A percentile compares a stretch with the other conserved stretches of the same genome.
Evolutionary conservation across 768 basidiomycete genomes (phyloP).

Genomic region (Boletus sp.): DNA sequence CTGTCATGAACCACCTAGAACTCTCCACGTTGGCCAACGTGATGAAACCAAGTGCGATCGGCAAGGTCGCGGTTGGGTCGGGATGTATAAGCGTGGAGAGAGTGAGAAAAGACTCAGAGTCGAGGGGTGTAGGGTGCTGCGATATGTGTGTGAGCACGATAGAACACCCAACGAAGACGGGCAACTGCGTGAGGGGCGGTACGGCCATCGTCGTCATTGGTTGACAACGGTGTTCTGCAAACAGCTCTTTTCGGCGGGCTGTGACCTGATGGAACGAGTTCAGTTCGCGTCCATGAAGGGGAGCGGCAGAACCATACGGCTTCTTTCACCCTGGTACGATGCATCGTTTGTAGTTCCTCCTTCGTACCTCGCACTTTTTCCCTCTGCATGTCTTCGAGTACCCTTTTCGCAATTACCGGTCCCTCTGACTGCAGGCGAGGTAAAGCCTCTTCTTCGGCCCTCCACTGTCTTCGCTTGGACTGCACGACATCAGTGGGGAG

Average conservation of each 20-base stretch:
- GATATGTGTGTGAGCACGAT: constrained; percentile 56
- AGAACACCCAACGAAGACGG: constrained; percentile 68
- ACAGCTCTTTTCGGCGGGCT: constrained; percentile 56
- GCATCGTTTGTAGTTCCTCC: constrained; percentile 46
- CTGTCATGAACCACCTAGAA: constrained; percentile 67
- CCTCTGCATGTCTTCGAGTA: constrained; percentile 50
- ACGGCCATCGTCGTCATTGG: constrained; percentile 56
- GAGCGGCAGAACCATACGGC: constrained; percentile 37
- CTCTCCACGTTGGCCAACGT: constrained; percentile 82
- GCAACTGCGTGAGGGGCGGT: constrained; percentile 66
- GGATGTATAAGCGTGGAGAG: constrained; percentile 67
- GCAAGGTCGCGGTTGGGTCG: constrained; percentile 68
- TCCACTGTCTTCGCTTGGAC: constrained; percentile 61
- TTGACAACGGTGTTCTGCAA: constrained; percentile 54
- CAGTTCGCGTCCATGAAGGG: not conserved
- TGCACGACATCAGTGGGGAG: constrained; percentile 30
- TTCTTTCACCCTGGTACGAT: constrained; percentile 46
- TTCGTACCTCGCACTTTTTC: constrained; percentile 55
- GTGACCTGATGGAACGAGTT: constrained; percentile 42
- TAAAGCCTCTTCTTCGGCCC: constrained; percentile 58
- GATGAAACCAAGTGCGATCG: constrained; percentile 67
- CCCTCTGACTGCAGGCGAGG: constrained; percentile 55
- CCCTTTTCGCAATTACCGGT: constrained; percentile 35
- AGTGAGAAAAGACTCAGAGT: constrained; percentile 75
- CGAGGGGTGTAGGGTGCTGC: constrained; percentile 60